These are phyloP conservation scores for Aspergillus biplanus DNA, from an alignment of 495 filamentous ascomycete species.

Conservation along the genomic window DNA sequence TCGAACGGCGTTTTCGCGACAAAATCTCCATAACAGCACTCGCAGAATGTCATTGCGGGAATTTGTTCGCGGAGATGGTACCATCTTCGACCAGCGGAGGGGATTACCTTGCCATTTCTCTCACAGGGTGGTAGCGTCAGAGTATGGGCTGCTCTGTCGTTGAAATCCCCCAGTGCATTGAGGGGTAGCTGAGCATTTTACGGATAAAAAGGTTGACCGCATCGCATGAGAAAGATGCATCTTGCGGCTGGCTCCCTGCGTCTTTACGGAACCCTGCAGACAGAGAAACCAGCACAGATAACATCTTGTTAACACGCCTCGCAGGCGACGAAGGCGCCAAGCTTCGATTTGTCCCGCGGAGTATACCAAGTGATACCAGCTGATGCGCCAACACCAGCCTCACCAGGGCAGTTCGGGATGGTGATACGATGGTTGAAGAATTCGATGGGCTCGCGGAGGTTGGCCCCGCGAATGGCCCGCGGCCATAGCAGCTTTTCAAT, in stretches of 20 bases:
- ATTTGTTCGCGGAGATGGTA: not conserved
- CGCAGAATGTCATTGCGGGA: not conserved
- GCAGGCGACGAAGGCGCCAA: not conserved
- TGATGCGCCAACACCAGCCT: not conserved
- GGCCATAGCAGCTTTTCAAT: not conserved
- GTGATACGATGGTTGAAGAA: not conserved
- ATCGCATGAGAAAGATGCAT: not conserved
- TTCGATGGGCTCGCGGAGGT: not conserved
- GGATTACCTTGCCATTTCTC: slow-evolving; percentile 3
- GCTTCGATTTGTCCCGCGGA: not conserved
- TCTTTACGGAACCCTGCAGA: not conserved
- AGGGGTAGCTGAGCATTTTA: not conserved
- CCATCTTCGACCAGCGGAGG: not conserved
- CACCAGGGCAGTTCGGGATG: not conserved
- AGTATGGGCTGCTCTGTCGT: not conserved
- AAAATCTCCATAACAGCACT: not conserved
- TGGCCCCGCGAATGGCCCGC: not conserved
- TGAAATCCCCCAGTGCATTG: not conserved
- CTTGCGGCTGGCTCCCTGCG: not conserved
- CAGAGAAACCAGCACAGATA: not conserved
- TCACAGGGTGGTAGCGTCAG: not conserved
- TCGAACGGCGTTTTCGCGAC: not conserved
- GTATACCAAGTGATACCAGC: not conserved
- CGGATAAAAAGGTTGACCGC: not conserved
- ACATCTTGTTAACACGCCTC: not conserved